Evolutionary conservation across 345 rosid species (phyloP).

Genomic region (Populus euphratica): DNA sequence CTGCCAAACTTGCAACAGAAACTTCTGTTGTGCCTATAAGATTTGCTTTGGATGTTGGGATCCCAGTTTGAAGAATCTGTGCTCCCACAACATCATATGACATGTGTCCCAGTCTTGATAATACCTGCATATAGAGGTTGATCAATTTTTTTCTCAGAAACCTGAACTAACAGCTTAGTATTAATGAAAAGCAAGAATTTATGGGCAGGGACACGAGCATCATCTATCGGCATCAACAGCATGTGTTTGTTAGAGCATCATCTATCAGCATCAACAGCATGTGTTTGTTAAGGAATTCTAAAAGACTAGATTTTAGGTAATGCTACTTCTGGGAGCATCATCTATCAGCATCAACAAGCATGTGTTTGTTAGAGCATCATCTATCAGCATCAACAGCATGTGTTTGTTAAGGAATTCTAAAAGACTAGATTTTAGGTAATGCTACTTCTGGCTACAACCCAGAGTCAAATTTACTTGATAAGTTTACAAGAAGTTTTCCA

Average conservation of each 20-base stretch:
- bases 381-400: neutral
- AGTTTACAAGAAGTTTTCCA: neutral
- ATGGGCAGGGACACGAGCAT: neutral
- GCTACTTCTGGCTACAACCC: too few relatives aligned
- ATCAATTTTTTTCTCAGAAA: neutral
- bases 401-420: neutral
- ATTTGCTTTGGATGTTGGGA: constrained; percentile 86
- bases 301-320: neutral
- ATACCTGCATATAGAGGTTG: constrained; percentile 42
- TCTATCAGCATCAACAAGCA: neutral
- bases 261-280: neutral
- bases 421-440: neutral
- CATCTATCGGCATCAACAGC: neutral
- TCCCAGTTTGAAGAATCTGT: constrained; percentile 95
- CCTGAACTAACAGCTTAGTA: neutral
- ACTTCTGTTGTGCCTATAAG: constrained; percentile 87
- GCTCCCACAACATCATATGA: constrained; percentile 80
- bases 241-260: neutral
- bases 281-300: neutral
- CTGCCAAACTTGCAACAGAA: constrained; percentile 87
- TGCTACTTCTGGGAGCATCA: too few relatives aligned
- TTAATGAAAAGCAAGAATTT: neutral
- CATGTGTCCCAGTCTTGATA: constrained; percentile 92
- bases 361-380: neutral
- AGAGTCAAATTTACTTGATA: neutral